phyloP scores from a whole-genome alignment of 83 land plant species.

The Picea abies region DNA sequence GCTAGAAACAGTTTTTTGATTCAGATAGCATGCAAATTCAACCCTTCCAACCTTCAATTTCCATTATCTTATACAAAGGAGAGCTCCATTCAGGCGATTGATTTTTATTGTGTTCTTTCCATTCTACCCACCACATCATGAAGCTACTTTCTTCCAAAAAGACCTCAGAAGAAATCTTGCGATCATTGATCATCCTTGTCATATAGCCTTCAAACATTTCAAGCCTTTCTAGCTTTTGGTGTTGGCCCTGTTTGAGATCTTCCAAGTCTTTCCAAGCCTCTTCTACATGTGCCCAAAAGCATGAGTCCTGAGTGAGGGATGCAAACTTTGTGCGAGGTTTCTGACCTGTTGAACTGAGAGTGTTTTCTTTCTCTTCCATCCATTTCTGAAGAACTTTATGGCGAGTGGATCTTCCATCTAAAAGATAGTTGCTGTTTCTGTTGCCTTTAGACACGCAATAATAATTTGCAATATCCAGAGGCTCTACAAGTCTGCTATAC shows the following conservation, averaged over 20 bases:
- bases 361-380: constrained; percentile 26
- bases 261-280: too few species aligned
- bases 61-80: not conserved
- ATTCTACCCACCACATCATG: constrained; percentile 51
- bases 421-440: constrained; percentile 48
- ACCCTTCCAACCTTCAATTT: not conserved
- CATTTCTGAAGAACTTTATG: constrained; percentile 53
- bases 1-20: too few species aligned
- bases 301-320: too few species aligned
- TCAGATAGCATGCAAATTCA: too few species aligned
- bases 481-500: constrained; percentile 58
- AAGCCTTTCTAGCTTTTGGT: too few species aligned
- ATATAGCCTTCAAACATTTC: constrained; percentile 23
- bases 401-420: constrained; percentile 44
- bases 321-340: not conserved
- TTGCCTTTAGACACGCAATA: constrained; percentile 46
- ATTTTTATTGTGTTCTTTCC: not conserved
- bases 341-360: not conserved
- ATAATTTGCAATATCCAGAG: constrained; percentile 69
- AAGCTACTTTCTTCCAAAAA: constrained; percentile 46
- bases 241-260: too few species aligned
- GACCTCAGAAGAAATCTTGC: constrained; percentile 30
- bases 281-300: too few species aligned
- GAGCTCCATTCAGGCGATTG: not conserved
- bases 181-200: constrained; percentile 13